Evolutionary conservation across 225 moss, liverwort and hornwort species (phyloP), one percentile per base, ranked within the genome.

Genomic region (Sphagnum tenellum): DNA sequence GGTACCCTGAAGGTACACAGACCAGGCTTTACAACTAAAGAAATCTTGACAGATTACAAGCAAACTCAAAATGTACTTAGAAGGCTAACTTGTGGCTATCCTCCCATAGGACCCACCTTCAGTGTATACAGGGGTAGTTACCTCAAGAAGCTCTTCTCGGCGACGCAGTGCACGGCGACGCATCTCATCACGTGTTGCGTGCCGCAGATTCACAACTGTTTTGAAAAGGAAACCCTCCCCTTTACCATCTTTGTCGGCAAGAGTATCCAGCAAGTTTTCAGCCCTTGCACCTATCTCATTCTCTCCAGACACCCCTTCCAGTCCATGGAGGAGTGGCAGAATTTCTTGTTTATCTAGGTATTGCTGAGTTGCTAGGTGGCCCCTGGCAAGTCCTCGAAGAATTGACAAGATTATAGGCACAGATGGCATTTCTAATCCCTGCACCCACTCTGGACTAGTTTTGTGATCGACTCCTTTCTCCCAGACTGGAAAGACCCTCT

Each of bases 211-310:
- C 45, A 80, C 74, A 74, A 99, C 82, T 62, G 93, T 99, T 64
- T 84, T 85, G 8, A 59, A 71, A 48, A 99, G 69, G 69, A 89
- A 99, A 14, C 98, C 98, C 78, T 89, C 98, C 3, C 90, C 93
- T 70, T 83, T 89, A 65, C 90, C 87, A 45, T 89, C 98, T 72
- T 99, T 99, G 59, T 91, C 93, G 49, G 93, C 87, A 59, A 99
- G 81, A 2, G 98, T 99, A 73, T 99, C 98, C 67, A 99, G 63
- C 55, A 99, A 70, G 68, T 99, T 99, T 74, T 99, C 98, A 59
- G 98, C 98, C 71, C 82, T 84, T 58, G 98, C 90, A 70, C 98
- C 98, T 68, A 99, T 99, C 80, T 93, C 93, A 72, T 86, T 99
- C 64, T 98, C 96, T 71, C 98, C 98, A 59, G 98, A 70, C 55